Conservation (phyloP, 2,329 filamentous ascomycete species). For the Aspergillus ochraceoroseus region DNA sequence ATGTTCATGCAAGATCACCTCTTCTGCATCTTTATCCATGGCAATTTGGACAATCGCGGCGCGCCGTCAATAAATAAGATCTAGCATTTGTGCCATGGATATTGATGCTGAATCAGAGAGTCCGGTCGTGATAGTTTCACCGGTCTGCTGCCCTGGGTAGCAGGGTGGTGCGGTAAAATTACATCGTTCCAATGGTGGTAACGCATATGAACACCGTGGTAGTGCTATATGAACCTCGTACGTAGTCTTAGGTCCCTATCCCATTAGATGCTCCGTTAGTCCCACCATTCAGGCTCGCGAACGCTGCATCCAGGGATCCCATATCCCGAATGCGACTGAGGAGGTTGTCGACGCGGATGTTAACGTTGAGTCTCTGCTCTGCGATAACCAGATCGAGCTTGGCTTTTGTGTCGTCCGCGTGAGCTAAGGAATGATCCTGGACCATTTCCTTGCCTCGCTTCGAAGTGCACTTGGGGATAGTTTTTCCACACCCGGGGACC, state of each 20-base stretch:
- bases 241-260: conserved; percentile 11
- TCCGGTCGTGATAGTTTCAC: no score
- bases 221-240: conserved; percentile 1
- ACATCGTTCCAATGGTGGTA: no score
- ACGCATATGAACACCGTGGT: no score
- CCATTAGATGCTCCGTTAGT: conserved; percentile 16
- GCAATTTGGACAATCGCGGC: no score
- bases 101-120: background rate
- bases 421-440: conserved; percentile 32
- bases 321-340: conserved; percentile 31
- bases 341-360: conserved; percentile 32
- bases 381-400: conserved; percentile 37
- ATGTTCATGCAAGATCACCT: no score
- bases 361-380: conserved; percentile 34
- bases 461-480: conserved; percentile 31
- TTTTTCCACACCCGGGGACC: conserved; percentile 31
- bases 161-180: no score
- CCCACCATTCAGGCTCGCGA: conserved; percentile 15
- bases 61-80: no score
- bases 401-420: conserved; percentile 35
- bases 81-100: no score
- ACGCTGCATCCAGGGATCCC: conserved; percentile 21
- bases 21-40: no score
- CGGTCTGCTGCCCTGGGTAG: no score
- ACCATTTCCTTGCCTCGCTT: conserved; percentile 33